phyloP scores from a whole-genome alignment of 129 eudicot genomes.

The Lactuca sativa region DNA sequence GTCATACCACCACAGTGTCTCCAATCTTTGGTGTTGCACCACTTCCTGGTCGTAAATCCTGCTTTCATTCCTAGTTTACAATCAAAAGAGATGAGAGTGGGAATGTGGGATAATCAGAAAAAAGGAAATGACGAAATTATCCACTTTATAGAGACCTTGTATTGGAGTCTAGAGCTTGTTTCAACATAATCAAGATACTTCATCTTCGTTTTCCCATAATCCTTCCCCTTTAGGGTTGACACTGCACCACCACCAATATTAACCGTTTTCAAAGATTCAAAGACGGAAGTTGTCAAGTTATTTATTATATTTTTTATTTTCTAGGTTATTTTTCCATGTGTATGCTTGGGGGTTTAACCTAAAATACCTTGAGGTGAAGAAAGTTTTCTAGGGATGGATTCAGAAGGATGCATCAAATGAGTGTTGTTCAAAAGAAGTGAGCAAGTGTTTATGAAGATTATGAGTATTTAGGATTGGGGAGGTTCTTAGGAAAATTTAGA shows the following conservation, averaged over 20 bases:
- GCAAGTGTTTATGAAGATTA: no score
- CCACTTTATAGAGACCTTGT: constrained; percentile 57
- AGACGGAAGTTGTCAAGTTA: no score
- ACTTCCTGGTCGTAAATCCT: constrained; percentile 82
- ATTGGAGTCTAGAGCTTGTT: constrained; percentile 93
- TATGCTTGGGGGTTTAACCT: no score
- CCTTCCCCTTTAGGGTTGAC: constrained; percentile 97
- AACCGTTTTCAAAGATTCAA: no score
- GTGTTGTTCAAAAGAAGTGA: no score
- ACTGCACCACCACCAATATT: constrained; percentile 37
- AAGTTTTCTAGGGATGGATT: no score
- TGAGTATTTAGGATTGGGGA: no score
- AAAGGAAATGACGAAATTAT: not conserved
- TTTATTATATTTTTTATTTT: no score
- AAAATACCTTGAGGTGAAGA: no score
- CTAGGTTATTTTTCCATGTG: no score
- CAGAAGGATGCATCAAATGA: no score
- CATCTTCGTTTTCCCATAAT: constrained; percentile 97
- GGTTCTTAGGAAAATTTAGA: no score
- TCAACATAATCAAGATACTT: constrained; percentile 83
- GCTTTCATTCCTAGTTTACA: constrained; percentile 44
- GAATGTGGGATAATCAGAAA: constrained; percentile 9
- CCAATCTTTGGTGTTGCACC: constrained; percentile 77
- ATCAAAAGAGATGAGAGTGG: constrained; percentile 1
- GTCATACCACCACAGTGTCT: constrained; percentile 92